These are phyloP conservation scores for Exobasidium rhododendri DNA, from an alignment of 1,284 basidiomycete species.

Conservation along the genomic window DNA sequence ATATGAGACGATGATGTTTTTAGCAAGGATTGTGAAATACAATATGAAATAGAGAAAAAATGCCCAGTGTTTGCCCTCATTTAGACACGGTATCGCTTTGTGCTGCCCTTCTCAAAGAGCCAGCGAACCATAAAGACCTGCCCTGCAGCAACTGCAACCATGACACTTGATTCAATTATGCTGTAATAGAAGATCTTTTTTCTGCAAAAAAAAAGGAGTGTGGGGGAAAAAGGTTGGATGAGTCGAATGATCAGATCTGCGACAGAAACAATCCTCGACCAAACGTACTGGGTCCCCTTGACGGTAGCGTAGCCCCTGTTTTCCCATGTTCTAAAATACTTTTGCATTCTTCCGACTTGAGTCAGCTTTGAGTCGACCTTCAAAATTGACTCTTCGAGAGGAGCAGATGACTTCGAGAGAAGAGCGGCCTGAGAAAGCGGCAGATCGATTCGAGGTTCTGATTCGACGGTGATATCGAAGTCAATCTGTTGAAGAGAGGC, in stretches of 20 bases:
- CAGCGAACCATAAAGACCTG: conserved; percentile 48
- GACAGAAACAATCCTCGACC: too few relatives aligned
- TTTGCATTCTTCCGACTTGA: conserved; percentile 40
- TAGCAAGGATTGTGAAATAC: too few relatives aligned
- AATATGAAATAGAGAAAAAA: too few relatives aligned
- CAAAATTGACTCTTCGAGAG: conserved; percentile 45
- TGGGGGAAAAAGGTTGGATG: neutral
- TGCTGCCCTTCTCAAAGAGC: conserved; percentile 46
- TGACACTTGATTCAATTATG: conserved; percentile 40
- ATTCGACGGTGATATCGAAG: conserved; percentile 55
- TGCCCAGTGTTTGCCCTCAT: neutral
- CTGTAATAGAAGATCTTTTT: conserved; percentile 48
- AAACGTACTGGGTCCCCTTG: conserved; percentile 40
- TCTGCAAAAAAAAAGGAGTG: conserved; percentile 14
- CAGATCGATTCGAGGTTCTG: conserved; percentile 47
- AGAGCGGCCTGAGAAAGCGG: conserved; percentile 38
- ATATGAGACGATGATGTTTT: too few relatives aligned
- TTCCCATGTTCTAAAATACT: conserved; percentile 52
- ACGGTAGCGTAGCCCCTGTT: conserved; percentile 51
- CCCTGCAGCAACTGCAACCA: conserved; percentile 43
- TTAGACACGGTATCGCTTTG: conserved; percentile 49
- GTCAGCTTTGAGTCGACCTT: conserved; percentile 37
- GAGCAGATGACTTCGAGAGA: conserved; percentile 46
- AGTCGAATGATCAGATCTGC: neutral
- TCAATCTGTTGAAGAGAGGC: conserved; percentile 28